Percentiles rank a stretch among this genome's conserved stretches.
Evolutionary conservation across 306 rosid species (phyloP).

Genomic region (Senna tora): DNA sequence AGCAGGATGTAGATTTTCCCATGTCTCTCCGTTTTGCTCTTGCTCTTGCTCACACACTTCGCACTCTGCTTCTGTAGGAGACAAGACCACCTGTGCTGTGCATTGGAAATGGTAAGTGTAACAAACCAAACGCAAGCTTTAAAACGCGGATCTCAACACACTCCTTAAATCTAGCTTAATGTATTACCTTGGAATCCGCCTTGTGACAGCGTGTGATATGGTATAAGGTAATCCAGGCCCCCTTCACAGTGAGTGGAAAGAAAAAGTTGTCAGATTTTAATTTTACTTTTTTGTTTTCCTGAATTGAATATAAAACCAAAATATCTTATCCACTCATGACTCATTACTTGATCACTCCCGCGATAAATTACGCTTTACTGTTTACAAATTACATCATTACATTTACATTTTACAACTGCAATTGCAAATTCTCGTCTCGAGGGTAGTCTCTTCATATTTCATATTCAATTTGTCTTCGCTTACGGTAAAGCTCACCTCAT

Average conservation of each 20-base stretch:
- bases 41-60: background rate
- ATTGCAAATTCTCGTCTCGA: background rate
- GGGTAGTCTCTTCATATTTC: too few relatives aligned
- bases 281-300: background rate
- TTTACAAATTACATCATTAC: too few relatives aligned
- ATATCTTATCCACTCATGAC: background rate
- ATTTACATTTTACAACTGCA: conserved; percentile 11
- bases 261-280: conserved; percentile 50
- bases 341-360: background rate
- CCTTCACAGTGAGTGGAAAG: conserved; percentile 27
- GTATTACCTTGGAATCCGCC: conserved; percentile 55
- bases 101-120: conserved; percentile 50
- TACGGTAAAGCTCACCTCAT: background rate
- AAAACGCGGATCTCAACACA: conserved; percentile 65
- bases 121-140: conserved; percentile 29
- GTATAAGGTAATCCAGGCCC: background rate
- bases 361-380: conserved; percentile 29
- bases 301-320: too few relatives aligned
- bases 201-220: conserved; percentile 7
- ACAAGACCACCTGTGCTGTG: conserved; percentile 43
- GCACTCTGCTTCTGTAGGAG: conserved; percentile 25
- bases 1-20: conserved; percentile 84
- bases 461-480: background rate
- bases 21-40: conserved; percentile 36
- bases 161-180: conserved; percentile 54